Evolutionary conservation across 208 protist genomes (phyloP).

Genomic region (Trypanosoma caninum): DNA sequence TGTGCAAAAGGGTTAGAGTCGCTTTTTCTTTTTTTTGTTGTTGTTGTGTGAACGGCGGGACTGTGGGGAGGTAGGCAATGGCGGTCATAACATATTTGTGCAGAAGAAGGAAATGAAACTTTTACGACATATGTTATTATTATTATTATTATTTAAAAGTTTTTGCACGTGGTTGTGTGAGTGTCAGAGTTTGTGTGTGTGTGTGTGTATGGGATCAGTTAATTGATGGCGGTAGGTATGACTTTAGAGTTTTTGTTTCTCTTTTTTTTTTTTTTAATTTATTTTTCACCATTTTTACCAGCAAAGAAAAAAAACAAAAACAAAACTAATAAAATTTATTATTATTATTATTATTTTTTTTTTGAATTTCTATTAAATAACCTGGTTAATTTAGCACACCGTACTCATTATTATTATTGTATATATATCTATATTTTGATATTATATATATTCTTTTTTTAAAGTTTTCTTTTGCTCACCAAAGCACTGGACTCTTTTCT

Average conservation of each 20-base stretch:
- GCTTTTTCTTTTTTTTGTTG: too few relatives aligned
- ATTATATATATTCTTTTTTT: neutral
- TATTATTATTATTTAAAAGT: too few relatives aligned
- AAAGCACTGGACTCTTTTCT: conserved; percentile 1
- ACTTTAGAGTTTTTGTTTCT: neutral
- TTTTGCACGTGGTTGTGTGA: too few relatives aligned
- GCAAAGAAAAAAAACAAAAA: neutral
- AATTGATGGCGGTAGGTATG: too few relatives aligned
- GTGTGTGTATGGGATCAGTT: too few relatives aligned
- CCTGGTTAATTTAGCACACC: too few relatives aligned
- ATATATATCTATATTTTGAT: too few relatives aligned
- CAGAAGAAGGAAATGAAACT: neutral
- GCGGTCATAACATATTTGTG: neutral
- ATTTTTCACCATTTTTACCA: neutral
- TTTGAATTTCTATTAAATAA: neutral
- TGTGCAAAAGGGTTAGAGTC: too few relatives aligned
- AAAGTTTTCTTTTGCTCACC: neutral
- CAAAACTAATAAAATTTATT: neutral
- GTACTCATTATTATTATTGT: too few relatives aligned
- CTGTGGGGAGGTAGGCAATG: neutral
- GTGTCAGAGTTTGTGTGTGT: too few relatives aligned
- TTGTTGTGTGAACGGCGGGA: too few relatives aligned
- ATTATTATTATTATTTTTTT: conserved; percentile 7
- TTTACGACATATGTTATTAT: too few relatives aligned
- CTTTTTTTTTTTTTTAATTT: neutral